Evolutionary conservation across 495 filamentous ascomycete genomes (phyloP), one percentile per base, ranked within the genome.

Genomic region (Penicillium manginii): DNA sequence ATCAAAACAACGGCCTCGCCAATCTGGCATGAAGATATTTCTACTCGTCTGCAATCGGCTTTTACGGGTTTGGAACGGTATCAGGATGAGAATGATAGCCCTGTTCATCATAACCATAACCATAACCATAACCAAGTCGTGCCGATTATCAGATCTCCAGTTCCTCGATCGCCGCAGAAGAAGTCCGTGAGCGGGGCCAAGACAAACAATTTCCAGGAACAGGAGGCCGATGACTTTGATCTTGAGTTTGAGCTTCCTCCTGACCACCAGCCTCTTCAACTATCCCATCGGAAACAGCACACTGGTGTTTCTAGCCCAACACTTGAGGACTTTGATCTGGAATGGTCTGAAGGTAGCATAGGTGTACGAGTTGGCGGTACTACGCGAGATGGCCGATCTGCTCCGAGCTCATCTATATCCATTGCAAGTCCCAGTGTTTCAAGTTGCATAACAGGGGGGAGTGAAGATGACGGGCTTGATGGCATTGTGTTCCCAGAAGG

Each of bases 291-390:
- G 32, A 84, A 82, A 67, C 83, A 86, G 22, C 78, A 79, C 19
- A 79, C 85, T 3, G 83, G 79, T 59, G 84, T 80, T 15, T 82
- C 84, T 12, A 77, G 82, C 29, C 83, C 76, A 50, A 73, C 77
- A 8, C 75, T 88, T 50, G 91, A 93, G 35, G 93, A 96, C 55
- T 84, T 96, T 57, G 76, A 97, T 67, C 55, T 83, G 22, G 90
- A 92, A 62, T 97, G 93, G 92, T 88, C 90, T 32, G 94, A 98
- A 73, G 92, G 91, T 29, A 96, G 91, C 71, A 81, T 96, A 35
- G 92, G 92, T 26, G 93, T 92, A 46, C 83, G 93, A 52, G 89
- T 92, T 73, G 94, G 88, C 46, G 93, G 91, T 45, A 94, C 92
- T 18, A 81, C 85, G 40, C 86, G 90, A 60, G 90, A 93, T 68